These are phyloP conservation scores for Calonectria pauciramosa DNA, from an alignment of 2,329 filamentous ascomycete species.

Conservation along the genomic window DNA sequence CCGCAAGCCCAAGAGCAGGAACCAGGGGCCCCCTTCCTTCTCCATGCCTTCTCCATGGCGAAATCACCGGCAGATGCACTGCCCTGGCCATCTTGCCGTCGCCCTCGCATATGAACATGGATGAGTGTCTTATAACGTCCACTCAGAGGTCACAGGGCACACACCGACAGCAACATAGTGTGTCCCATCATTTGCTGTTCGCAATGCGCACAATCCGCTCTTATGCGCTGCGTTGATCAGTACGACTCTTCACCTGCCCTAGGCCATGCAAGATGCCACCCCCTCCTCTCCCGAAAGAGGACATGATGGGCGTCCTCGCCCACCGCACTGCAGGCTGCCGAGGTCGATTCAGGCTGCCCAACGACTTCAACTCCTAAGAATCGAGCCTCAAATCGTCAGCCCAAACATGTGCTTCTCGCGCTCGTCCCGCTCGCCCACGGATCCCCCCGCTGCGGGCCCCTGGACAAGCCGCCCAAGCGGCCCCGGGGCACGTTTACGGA, in stretches of 20 bases:
- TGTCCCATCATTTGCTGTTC: not conserved
- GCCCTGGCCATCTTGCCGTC: constrained; percentile 10
- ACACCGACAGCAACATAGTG: constrained; percentile 3
- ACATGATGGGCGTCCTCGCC: constrained; percentile 15
- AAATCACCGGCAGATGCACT: not conserved
- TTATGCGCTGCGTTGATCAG: constrained; percentile 31
- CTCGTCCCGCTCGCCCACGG: not conserved
- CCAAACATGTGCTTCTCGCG: constrained; percentile 32
- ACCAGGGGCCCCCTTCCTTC: constrained; percentile 2
- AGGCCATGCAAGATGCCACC: constrained; percentile 21
- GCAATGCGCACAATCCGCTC: constrained; percentile 20
- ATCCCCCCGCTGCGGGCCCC: constrained; percentile 26
- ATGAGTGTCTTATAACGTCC: not conserved
- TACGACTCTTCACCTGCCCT: constrained; percentile 22
- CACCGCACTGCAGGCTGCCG: constrained; percentile 14
- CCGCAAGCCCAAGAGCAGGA: not conserved
- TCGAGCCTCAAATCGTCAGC: not conserved
- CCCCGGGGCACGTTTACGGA: constrained; percentile 33
- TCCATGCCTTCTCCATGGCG: not conserved
- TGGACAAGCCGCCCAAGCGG: constrained; percentile 27
- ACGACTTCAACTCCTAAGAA: not conserved
- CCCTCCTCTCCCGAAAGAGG: constrained; percentile 24
- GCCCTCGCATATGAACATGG: constrained; percentile 4
- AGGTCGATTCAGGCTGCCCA: constrained; percentile 18
- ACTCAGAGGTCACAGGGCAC: constrained; percentile 7